These are phyloP conservation scores for Alnus rubra DNA, from an alignment of 306 rosid genomes.

Conservation along the genomic window DNA sequence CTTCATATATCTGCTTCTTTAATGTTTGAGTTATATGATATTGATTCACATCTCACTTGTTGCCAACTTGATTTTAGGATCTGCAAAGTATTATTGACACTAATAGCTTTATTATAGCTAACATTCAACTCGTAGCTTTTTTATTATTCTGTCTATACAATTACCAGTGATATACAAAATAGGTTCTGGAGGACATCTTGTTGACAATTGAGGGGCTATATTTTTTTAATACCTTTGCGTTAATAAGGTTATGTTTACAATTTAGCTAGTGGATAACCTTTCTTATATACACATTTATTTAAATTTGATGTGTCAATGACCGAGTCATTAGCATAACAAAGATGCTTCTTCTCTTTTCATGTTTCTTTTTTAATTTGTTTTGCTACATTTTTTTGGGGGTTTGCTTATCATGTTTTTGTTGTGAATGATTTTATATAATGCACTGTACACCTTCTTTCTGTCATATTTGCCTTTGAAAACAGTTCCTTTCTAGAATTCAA, in stretches of 20 bases:
- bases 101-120: neutral
- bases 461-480: neutral
- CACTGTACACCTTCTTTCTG: neutral
- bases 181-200: neutral
- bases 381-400: neutral
- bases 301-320: neutral
- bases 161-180: neutral
- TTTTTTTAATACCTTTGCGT: neutral
- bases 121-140: neutral
- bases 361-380: neutral
- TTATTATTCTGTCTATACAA: neutral
- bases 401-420: neutral
- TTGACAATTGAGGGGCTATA: neutral
- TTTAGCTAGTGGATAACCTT: neutral
- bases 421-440: neutral
- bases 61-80: neutral
- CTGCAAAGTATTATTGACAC: neutral
- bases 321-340: neutral
- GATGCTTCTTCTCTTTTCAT: neutral
- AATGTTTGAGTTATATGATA: neutral
- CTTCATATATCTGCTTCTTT: conserved; percentile 16
- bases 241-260: neutral
- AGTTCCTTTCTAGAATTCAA: neutral
- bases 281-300: neutral
- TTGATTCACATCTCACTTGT: neutral